A percentile compares a stretch with the other conserved stretches of the same genome.
Conservation (phyloP, 1,284 basidiomycete species). For the Inonotus obliquus region DNA sequence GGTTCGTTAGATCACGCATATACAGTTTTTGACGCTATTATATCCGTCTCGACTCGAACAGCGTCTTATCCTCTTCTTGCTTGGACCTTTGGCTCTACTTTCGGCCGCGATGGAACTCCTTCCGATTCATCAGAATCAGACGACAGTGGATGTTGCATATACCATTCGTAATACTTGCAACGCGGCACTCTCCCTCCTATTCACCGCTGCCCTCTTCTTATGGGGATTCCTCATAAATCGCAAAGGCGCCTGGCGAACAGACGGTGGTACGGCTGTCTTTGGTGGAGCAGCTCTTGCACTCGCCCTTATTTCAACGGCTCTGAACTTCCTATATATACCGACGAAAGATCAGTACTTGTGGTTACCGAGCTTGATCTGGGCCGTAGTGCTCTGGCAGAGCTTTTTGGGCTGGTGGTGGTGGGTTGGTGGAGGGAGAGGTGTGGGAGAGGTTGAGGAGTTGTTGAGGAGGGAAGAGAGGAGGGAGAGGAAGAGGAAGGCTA, state of each 20-base stretch:
- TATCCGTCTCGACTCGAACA: constrained; percentile 93
- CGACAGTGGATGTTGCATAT: constrained; percentile 59
- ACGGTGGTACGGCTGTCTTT: constrained; percentile 94
- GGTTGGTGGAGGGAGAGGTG: constrained; percentile 85
- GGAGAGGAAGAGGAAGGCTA: constrained; percentile 40
- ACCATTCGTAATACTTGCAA: constrained; percentile 94
- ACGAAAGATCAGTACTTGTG: constrained; percentile 78
- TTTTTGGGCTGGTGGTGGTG: constrained; percentile 97
- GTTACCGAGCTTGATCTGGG: constrained; percentile 83
- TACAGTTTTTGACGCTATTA: constrained; percentile 94
- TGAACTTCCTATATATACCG: constrained; percentile 85
- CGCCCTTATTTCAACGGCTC: constrained; percentile 73
- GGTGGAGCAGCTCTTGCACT: constrained; percentile 78
- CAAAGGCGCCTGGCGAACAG: constrained; percentile 88
- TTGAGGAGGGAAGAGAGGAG: constrained; percentile 55
- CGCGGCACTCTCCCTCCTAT: constrained; percentile 90
- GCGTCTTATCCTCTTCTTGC: constrained; percentile 80
- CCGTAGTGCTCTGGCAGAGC: constrained; percentile 89
- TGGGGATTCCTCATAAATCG: constrained; percentile 90
- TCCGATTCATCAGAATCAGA: constrained; percentile 49
- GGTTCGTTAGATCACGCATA: constrained; percentile 79
- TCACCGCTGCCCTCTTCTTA: constrained; percentile 83
- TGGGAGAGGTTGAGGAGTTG: constrained; percentile 58
- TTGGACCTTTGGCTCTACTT: constrained; percentile 85
- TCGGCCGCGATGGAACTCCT: constrained; percentile 85